Percentiles rank a stretch among this genome's conserved stretches.
These are phyloP conservation scores for Trametes pubescens DNA, from an alignment of 1,284 basidiomycete genomes.

Conservation along the genomic window DNA sequence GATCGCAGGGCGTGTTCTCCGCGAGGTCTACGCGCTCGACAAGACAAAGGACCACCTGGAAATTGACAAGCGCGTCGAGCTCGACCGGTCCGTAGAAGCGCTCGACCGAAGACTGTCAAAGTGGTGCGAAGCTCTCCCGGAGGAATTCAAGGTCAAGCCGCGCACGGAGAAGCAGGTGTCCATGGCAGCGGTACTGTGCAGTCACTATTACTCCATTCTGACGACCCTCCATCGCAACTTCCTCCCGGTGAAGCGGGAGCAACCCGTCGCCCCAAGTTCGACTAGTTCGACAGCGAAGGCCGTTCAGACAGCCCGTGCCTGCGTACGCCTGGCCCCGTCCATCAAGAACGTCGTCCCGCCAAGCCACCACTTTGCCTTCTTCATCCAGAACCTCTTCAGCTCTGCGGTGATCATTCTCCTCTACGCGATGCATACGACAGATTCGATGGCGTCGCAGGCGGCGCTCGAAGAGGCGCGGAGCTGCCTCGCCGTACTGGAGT, in stretches of 20 bases:
- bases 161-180: constrained; percentile 81
- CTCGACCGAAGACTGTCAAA: constrained; percentile 79
- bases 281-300: constrained; percentile 81
- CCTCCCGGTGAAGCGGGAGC: constrained; percentile 76
- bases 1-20: constrained; percentile 83
- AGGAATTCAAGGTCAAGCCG: constrained; percentile 75
- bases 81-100: constrained; percentile 78
- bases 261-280: constrained; percentile 69
- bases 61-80: constrained; percentile 73
- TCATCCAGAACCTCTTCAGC: constrained; percentile 91
- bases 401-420: constrained; percentile 88
- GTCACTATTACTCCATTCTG: constrained; percentile 89
- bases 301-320: constrained; percentile 79
- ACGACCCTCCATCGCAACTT: constrained; percentile 92
- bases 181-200: constrained; percentile 88
- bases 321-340: constrained; percentile 85
- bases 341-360: constrained; percentile 87
- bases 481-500: constrained; percentile 74
- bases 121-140: constrained; percentile 83
- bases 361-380: constrained; percentile 90
- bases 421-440: constrained; percentile 86
- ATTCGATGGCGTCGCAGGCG: constrained; percentile 68
- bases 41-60: constrained; percentile 77
- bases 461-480: constrained; percentile 87
- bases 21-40: constrained; percentile 82